Base-by-base conservation (phyloP, 768 basidiomycete species). In the Candolleomyces aberdarensis region DNA sequence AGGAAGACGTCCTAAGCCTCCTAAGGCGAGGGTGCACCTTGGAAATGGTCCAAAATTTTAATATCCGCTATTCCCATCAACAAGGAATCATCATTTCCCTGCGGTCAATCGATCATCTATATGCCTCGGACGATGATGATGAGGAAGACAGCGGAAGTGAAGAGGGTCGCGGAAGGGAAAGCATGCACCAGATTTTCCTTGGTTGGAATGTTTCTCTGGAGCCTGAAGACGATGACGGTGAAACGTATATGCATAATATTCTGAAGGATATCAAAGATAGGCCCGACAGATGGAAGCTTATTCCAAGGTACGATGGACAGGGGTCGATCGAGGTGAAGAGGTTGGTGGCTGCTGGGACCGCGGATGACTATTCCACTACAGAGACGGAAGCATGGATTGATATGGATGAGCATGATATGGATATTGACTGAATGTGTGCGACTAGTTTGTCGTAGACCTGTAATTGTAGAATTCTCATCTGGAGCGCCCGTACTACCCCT, bases 181-280 rank as follows among this genome's bases (percentile, higher is more conserved):
- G 67, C 15, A 74, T 78, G 66, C 75, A 80, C 64, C 76, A 78
- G 29, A 67, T 90, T 9, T 86, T 78, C 63, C 77, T 91, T 5
- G 89, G 89, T 5, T 91, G 87, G 87, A 90, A 89, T 64, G 79
- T 91, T 57, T 64, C 72, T 19, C 70, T 86, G 51, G 78, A 83
- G 59, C 69, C 65, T 14, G 72, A 73, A 44, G 86, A 86, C 60
- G 67, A 66, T 6, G 76, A 78, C 50, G 85, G 81, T 19, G 71
- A 73, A 9, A 67, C 65, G 41, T 83, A 74, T 36, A 81, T 87
- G 58, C 72, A 72, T 50, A 66, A 71, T 48, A 69, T 84, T 20
- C 60, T 80, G 49, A 58, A 61, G 14, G 78, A 80, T 39, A 69
- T 78, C 52, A 71, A 66, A 52, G 61, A 63, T 6, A 65, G 63